phyloP scores from a whole-genome alignment of 306 rosid species.

The Medicago lupulina region DNA sequence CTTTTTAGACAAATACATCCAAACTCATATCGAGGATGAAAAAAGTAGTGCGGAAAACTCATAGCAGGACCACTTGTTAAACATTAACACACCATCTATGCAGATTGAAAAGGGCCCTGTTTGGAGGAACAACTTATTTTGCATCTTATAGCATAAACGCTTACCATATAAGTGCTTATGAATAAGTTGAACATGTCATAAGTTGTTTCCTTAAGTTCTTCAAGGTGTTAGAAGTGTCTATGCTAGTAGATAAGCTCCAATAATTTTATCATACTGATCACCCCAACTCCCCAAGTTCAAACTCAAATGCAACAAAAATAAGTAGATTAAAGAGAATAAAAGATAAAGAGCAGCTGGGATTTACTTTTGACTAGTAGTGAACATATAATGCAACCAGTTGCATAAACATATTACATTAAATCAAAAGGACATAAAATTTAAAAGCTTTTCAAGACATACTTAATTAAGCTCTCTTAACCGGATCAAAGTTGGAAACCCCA shows the following conservation, averaged over 20 bases:
- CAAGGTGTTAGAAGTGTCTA: too few species aligned
- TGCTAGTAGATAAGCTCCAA: too few species aligned
- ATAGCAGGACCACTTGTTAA: not conserved
- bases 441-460: constrained; percentile 19
- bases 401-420: constrained; percentile 15
- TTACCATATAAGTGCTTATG: too few species aligned
- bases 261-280: not conserved
- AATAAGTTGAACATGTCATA: too few species aligned
- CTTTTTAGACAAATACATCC: not conserved
- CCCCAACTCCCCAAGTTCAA: too few species aligned
- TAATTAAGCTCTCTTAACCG: constrained; percentile 39
- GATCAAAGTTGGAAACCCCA: constrained; percentile 51
- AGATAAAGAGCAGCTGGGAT: constrained; percentile 12
- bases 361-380: constrained; percentile 5
- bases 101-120: not conserved
- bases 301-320: not conserved
- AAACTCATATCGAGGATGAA: too few species aligned
- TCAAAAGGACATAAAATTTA: not conserved
- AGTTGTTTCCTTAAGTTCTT: too few species aligned
- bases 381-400: constrained; percentile 18
- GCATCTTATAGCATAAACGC: too few species aligned
- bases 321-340: not conserved
- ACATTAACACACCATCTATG: too few species aligned
- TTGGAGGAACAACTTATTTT: too few species aligned
- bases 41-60: not conserved